phyloP scores from a whole-genome alignment of 139 green algal genomes.

The Closterium sp. region DNA sequence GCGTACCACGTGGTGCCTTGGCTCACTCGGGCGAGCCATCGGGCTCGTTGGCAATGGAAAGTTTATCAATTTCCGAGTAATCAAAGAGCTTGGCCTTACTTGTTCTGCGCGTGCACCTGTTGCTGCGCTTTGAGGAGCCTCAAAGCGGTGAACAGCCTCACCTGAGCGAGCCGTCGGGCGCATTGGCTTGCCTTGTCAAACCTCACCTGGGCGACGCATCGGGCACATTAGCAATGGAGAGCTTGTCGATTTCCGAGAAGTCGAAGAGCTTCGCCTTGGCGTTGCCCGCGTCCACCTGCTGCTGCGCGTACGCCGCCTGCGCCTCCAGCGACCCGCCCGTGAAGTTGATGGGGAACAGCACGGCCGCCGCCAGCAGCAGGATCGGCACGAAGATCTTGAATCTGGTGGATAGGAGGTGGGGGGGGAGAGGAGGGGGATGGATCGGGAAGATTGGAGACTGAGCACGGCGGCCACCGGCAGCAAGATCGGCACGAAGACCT shows the following conservation, averaged over 20 bases:
- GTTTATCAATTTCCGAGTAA: conserved; percentile 5
- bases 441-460: too few species aligned
- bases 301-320: neutral
- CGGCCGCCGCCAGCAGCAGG: neutral
- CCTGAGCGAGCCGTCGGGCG: too few species aligned
- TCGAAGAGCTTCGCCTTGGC: neutral
- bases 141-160: too few species aligned
- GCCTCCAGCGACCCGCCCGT: conserved; percentile 24
- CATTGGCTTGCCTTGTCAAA: neutral
- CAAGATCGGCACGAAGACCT: conserved; percentile 41
- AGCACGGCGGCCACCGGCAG: conserved; percentile 16
- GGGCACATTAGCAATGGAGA: conserved; percentile 19
- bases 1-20: too few species aligned
- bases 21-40: neutral
- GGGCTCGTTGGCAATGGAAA: conserved; percentile 11
- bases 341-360: conserved; percentile 40
- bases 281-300: neutral
- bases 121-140: too few species aligned
- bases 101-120: neutral
- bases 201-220: neutral
- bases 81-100: too few species aligned
- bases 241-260: conserved; percentile 13
- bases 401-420: conserved; percentile 4
- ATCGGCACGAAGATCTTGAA: conserved; percentile 48
- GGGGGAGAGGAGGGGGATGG: too few species aligned